phyloP scores from a whole-genome alignment of 1,284 basidiomycete genomes.

The Fistulinella cinereoalba region DNA sequence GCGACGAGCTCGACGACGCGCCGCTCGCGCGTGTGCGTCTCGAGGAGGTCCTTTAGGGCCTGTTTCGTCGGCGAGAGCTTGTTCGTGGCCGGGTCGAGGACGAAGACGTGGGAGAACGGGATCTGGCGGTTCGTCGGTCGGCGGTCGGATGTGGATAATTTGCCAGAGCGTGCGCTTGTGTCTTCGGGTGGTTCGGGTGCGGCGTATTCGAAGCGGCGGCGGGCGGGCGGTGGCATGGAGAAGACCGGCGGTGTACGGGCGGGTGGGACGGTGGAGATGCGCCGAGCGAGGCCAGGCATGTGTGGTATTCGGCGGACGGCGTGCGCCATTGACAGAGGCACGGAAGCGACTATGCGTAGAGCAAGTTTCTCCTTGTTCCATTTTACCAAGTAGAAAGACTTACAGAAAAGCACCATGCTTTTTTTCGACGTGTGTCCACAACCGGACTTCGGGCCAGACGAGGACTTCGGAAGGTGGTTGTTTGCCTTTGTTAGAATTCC shows the following conservation, averaged over 20 bases:
- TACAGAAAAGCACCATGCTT: constrained; percentile 11
- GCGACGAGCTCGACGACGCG: constrained; percentile 53
- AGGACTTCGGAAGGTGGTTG: constrained; percentile 12
- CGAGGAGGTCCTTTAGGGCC: constrained; percentile 41
- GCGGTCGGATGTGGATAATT: constrained; percentile 4
- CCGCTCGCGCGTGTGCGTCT: constrained; percentile 33
- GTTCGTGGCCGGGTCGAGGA: constrained; percentile 49
- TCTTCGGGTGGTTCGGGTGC: background rate
- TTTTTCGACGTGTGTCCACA: background rate
- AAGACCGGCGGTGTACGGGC: background rate
- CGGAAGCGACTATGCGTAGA: constrained; percentile 2
- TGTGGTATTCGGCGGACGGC: background rate
- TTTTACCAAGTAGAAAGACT: constrained; percentile 4
- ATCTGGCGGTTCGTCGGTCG: constrained; percentile 37
- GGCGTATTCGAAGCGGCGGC: constrained; percentile 5
- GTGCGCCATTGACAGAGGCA: constrained; percentile 2
- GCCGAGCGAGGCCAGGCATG: constrained; percentile 4
- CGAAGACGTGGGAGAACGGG: constrained; percentile 40
- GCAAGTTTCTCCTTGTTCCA: background rate
- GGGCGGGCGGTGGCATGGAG: constrained; percentile 10
- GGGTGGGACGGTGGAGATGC: background rate
- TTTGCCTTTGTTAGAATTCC: constrained; percentile 23
- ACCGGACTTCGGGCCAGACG: no score
- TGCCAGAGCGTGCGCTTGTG: background rate
- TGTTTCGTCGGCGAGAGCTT: constrained; percentile 36